phyloP scores from a whole-genome alignment of 257 asterid genomes.

The Nicotiana undulata region DNA sequence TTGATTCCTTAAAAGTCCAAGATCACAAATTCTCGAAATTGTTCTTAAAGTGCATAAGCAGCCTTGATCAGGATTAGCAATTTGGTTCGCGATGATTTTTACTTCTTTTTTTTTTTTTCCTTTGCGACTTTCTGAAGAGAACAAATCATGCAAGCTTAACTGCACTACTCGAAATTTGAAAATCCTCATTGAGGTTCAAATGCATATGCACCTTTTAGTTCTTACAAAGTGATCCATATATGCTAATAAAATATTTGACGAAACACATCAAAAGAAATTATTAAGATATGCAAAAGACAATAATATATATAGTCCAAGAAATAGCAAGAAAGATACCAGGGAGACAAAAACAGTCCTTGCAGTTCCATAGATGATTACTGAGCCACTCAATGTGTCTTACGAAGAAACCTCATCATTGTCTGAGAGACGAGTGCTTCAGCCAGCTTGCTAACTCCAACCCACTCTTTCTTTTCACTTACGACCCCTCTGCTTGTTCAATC shows the following conservation, averaged over 20 bases:
- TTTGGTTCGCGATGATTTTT: too few relatives aligned
- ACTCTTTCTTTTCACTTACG: not conserved
- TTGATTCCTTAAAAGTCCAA: not conserved
- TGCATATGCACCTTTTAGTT: not conserved
- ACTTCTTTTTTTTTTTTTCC: too few relatives aligned
- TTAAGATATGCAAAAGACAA: not conserved
- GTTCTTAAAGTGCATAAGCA: not conserved
- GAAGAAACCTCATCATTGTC: not conserved
- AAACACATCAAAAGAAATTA: not conserved
- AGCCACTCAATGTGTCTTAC: not conserved
- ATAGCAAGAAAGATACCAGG: not conserved
- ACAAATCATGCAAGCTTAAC: not conserved
- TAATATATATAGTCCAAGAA: not conserved
- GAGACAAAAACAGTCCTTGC: not conserved
- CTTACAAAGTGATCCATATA: not conserved
- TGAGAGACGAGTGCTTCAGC: not conserved
- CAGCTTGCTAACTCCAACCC: not conserved
- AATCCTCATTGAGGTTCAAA: not conserved
- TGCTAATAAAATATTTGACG: not conserved
- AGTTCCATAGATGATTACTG: not conserved
- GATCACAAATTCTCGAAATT: not conserved
- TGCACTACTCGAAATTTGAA: too few relatives aligned
- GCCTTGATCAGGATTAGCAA: not conserved
- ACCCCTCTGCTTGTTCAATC: not conserved
- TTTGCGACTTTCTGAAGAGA: not conserved